Evolutionary conservation across 345 rosid species (phyloP).

Genomic region (Dovyalis caffra): DNA sequence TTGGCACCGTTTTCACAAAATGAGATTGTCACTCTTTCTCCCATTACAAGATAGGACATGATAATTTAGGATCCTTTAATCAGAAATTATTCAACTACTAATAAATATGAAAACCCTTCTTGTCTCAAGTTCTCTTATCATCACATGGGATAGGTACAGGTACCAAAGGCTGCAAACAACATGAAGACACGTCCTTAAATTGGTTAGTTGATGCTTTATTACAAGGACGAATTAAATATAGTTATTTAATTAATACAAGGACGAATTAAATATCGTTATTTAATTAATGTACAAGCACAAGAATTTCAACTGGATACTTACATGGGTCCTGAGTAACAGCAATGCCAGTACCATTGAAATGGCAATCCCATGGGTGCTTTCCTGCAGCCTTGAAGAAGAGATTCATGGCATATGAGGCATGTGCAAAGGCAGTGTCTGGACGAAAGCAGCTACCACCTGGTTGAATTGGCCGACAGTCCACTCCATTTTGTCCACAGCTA

Average conservation of each 20-base stretch:
- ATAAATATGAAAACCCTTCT: not conserved
- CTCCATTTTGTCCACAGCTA: conserved; percentile 9
- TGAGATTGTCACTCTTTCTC: not conserved
- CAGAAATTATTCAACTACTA: not conserved
- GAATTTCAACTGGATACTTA: not conserved
- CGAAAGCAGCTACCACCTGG: conserved; percentile 21
- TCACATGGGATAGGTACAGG: not conserved
- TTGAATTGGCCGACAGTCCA: conserved; percentile 16
- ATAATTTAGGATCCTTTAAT: not conserved
- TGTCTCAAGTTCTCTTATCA: not conserved
- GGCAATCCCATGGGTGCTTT: conserved; percentile 18
- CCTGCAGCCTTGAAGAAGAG: conserved; percentile 19
- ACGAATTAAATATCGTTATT: too few relatives aligned
- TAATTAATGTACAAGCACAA: not conserved
- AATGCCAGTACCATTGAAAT: conserved; percentile 15
- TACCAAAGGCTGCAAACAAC: conserved; percentile 4
- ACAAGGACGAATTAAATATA: too few relatives aligned
- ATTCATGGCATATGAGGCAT: conserved; percentile 17
- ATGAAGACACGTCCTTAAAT: too few relatives aligned
- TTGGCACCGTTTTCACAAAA: not conserved
- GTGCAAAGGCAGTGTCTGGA: conserved; percentile 6
- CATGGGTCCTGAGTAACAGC: conserved; percentile 16
- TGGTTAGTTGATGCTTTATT: too few relatives aligned
- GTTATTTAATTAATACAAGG: not conserved
- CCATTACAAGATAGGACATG: not conserved